Conservation (phyloP, 2,329 filamentous ascomycete species). For the Lachnellula suecica region DNA sequence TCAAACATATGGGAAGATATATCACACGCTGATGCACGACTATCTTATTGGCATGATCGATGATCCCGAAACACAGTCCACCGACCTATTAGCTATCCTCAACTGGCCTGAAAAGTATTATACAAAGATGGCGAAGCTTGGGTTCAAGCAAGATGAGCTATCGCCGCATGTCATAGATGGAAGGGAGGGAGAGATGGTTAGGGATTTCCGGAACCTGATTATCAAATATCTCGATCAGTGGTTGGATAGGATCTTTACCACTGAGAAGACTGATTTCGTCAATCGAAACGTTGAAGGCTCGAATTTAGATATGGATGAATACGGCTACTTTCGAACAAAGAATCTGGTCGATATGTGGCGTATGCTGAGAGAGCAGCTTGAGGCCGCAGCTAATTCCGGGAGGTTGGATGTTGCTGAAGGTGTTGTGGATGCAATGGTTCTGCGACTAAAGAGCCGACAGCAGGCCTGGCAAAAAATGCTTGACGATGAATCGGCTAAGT, state of each 20-base stretch:
- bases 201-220: conserved; percentile 92
- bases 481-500: conserved; percentile 78
- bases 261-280: conserved; percentile 79
- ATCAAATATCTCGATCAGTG: conserved; percentile 95
- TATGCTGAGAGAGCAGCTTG: conserved; percentile 91
- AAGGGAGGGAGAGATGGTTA: conserved; percentile 83
- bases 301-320: conserved; percentile 82
- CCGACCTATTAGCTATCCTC: conserved; percentile 86
- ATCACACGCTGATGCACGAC: conserved; percentile 94
- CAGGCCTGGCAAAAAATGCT: conserved; percentile 84
- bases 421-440: conserved; percentile 94
- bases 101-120: conserved; percentile 97
- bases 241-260: conserved; percentile 88
- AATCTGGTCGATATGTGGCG: conserved; percentile 95
- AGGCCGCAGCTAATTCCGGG: conserved; percentile 79
- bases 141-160: conserved; percentile 74
- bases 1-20: conserved; percentile 84
- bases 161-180: conserved; percentile 86
- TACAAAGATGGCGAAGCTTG: conserved; percentile 89
- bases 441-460: conserved; percentile 79
- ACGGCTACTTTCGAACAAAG: conserved; percentile 88
- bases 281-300: conserved; percentile 71
- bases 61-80: conserved; percentile 78
- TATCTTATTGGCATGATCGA: conserved; percentile 83
- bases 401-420: conserved; percentile 91